phyloP scores from a whole-genome alignment of 2,329 filamentous ascomycete species.

The Aplosporella prunicola region DNA sequence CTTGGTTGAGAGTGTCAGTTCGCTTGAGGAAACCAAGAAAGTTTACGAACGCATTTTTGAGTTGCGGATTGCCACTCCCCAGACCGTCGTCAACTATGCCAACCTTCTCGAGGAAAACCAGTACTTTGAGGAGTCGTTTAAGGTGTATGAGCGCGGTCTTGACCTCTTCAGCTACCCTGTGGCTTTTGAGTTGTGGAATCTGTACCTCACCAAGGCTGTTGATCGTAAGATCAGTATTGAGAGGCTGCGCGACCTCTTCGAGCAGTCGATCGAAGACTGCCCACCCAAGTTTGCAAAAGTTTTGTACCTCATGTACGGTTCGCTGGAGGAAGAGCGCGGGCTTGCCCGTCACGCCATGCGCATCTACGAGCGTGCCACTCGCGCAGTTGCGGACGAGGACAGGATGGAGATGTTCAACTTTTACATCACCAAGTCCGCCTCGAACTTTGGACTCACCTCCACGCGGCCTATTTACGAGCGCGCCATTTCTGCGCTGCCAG shows the following conservation, averaged over 20 bases:
- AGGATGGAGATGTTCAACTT: conserved; percentile 97
- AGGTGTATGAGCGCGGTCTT: conserved; percentile 87
- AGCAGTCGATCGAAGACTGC: conserved; percentile 90
- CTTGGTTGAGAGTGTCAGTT: conserved; percentile 86
- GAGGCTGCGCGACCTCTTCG: conserved; percentile 85
- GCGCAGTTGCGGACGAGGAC: conserved; percentile 90
- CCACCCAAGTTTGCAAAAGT: conserved; percentile 94
- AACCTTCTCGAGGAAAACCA: conserved; percentile 89
- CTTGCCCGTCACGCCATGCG: conserved; percentile 95
- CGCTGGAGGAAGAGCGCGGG: conserved; percentile 89
- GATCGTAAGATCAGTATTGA: conserved; percentile 95
- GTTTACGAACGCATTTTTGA: conserved; percentile 98
- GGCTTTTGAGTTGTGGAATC: conserved; percentile 96
- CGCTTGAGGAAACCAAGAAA: conserved; percentile 82
- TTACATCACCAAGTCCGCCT: conserved; percentile 97
- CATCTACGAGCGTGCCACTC: conserved; percentile 94
- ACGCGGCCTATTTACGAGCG: conserved; percentile 94
- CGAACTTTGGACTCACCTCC: conserved; percentile 93
- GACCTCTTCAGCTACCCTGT: conserved; percentile 99
- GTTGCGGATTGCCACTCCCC: conserved; percentile 91
- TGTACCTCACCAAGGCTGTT: conserved; percentile 95
- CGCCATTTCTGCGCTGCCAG: conserved; percentile 85
- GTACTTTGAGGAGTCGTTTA: conserved; percentile 97
- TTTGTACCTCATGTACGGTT: conserved; percentile 96
- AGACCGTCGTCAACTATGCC: conserved; percentile 97